Base-by-base conservation (phyloP, 805 yeast species). In the Diddensiella transvaalensis region DNA sequence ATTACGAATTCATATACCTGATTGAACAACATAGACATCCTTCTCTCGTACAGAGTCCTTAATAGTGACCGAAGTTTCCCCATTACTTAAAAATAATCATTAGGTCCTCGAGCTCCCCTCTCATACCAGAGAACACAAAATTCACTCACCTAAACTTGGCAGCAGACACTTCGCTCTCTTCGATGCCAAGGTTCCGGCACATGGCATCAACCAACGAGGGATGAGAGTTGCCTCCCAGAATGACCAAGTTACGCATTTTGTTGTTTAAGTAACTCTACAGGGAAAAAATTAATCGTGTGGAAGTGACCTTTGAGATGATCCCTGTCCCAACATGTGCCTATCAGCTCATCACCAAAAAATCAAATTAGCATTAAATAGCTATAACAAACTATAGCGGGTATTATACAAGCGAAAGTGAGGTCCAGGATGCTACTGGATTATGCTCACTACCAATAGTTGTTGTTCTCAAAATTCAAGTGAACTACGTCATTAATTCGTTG, bases 11-110 rank as follows among this genome's bases (percentile, higher is more conserved):
- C n/a, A n/a, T 13, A 26, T 46, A 53, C 62, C 62, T 35, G 83
- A 76, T 66, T 89, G 96, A 43, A 90, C 76, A 39, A 89, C 89
- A 61, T 85, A 93, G 4, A 93, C 98, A 64, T 93, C 97, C 67
- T 93, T 93, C 56, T 90, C 98, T 62, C 99, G 77, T 21, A 93
- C 98, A 10, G 96, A 85, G 60, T 89, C 95, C 47, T 77, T 76
- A 48, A 93, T 79, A 48, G 83, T 85, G 50, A 93, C 87, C 23
- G 91, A 82, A 3, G 96, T 90, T 63, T 93, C 99, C 46, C 99
- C 99, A 63, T 93, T 93, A 52, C 91, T 83, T n/a, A n/a, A n/a
- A n/a, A n/a, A n/a, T n/a, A 50, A 35, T 13, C 26, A 39, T 11
- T 19, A 19, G 13, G 42, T 18, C 26, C 29, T 15, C 11, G 26